Percentiles rank a stretch among this genome's conserved stretches.
Evolutionary conservation across 129 eudicot genomes (phyloP).

Genomic region (Solidago caesia): DNA sequence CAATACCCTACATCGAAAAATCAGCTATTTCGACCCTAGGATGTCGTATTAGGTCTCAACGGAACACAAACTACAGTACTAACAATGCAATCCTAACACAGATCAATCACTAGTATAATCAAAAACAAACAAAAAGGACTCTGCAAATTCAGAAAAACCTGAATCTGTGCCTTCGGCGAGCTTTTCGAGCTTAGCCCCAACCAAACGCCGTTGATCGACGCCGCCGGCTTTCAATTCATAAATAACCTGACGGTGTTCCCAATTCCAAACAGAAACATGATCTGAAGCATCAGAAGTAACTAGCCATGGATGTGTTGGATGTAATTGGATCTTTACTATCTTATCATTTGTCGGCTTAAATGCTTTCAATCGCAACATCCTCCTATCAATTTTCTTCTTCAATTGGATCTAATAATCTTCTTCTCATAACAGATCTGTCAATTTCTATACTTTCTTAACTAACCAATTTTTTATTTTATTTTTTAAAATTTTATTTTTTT

Average conservation of each 20-base stretch:
- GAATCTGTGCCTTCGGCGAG: conserved; percentile 93
- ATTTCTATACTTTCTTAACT: not conserved
- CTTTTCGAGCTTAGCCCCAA: conserved; percentile 96
- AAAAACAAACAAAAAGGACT: no score
- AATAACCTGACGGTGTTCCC: conserved; percentile 97
- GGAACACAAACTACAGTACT: no score
- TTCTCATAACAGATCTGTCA: not conserved
- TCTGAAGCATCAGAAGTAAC: conserved; percentile 97
- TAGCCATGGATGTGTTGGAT: conserved; percentile 99
- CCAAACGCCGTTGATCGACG: conserved; percentile 93
- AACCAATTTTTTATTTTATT: no score
- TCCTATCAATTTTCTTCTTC: not conserved
- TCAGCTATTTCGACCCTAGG: not conserved
- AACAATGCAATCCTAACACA: no score
- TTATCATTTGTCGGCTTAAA: conserved; percentile 91
- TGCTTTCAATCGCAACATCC: conserved; percentile 77
- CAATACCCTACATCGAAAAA: not conserved
- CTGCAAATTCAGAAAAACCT: conserved; percentile 36
- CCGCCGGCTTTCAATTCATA: conserved; percentile 98
- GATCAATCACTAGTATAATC: no score
- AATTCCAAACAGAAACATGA: conserved; percentile 99
- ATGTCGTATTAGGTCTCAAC: not conserved
- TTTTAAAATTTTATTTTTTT: no score
- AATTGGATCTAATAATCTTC: not conserved
- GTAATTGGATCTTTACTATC: conserved; percentile 96